phyloP scores from a whole-genome alignment of 805 yeast genomes.

The Pichia heedii region DNA sequence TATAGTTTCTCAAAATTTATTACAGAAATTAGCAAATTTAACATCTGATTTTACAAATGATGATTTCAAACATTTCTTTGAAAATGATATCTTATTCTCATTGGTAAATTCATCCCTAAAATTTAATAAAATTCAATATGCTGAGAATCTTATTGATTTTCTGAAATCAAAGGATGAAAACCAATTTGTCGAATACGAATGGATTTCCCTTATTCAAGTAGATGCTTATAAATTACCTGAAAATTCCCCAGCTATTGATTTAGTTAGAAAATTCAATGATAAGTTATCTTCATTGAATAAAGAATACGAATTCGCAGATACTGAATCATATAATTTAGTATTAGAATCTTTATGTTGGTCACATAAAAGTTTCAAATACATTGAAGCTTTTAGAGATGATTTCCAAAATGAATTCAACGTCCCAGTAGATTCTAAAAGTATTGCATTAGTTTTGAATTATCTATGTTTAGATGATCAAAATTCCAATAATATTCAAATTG shows the following conservation, averaged over 20 bases:
- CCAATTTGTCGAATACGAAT: slow-evolving; percentile 16
- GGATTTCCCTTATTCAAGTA: slow-evolving; percentile 20
- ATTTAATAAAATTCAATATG: slow-evolving; percentile 13
- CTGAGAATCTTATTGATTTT: slow-evolving; percentile 13
- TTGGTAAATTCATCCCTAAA: slow-evolving; percentile 20
- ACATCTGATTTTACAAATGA: slow-evolving; percentile 13
- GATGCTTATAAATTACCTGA: slow-evolving; percentile 12
- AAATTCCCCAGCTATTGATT: slow-evolving; percentile 19
- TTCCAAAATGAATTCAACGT: slow-evolving; percentile 28
- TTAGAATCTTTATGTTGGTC: slow-evolving; percentile 23
- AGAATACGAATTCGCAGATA: slow-evolving; percentile 17
- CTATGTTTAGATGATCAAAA: slow-evolving; percentile 3
- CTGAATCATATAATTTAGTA: slow-evolving; percentile 19
- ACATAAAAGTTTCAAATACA: slow-evolving; percentile 18
- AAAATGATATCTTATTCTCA: slow-evolving; percentile 22
- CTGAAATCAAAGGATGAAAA: slow-evolving; percentile 8
- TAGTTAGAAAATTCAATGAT: slow-evolving; percentile 19
- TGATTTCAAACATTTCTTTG: slow-evolving; percentile 12
- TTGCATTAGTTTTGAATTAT: slow-evolving; percentile 28
- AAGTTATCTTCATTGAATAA: slow-evolving; percentile 8
- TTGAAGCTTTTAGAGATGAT: slow-evolving; percentile 18
- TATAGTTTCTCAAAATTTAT: slow-evolving; percentile 14
- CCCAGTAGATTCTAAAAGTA: slow-evolving; percentile 29
- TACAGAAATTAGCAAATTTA: slow-evolving; percentile 15
- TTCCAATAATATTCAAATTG: slow-evolving; percentile 1